phyloP scores from a whole-genome alignment of 805 yeast species.

The Scheffersomyces coipomensis region DNA sequence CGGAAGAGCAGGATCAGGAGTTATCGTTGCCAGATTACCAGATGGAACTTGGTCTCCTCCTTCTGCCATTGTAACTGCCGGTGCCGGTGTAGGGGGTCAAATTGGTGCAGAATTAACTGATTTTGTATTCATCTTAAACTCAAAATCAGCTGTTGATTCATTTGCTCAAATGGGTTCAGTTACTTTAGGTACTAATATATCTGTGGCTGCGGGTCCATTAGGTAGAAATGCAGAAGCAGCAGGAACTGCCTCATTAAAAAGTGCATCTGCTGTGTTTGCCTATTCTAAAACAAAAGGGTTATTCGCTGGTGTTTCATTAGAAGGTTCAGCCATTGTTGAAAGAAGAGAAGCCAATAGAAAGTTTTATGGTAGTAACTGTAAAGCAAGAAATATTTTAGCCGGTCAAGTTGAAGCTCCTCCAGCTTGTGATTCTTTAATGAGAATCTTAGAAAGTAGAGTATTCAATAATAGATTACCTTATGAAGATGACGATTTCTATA shows the following conservation, averaged over 20 bases:
- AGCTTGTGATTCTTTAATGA: conserved; percentile 80
- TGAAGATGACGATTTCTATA: conserved; percentile 50
- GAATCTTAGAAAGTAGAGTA: conserved; percentile 82
- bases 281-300: conserved; percentile 96
- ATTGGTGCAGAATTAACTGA: conserved; percentile 96
- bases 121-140: conserved; percentile 88
- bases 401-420: conserved; percentile 95
- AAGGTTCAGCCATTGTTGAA: conserved; percentile 95
- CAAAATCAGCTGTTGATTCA: conserved; percentile 84
- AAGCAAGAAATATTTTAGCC: conserved; percentile 78
- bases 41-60: conserved; percentile 99
- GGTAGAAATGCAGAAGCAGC: conserved; percentile 98
- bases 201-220: conserved; percentile 95
- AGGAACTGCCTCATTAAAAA: conserved; percentile 84
- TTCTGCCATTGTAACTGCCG: conserved; percentile 91
- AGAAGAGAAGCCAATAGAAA: conserved; percentile 96
- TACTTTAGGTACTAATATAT: conserved; percentile 91
- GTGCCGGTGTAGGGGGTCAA: conserved; percentile 99
- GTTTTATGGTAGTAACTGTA: conserved; percentile 85
- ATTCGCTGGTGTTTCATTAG: conserved; percentile 95
- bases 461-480: conserved; percentile 58
- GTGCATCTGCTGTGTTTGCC: conserved; percentile 87
- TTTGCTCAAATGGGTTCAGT: conserved; percentile 93
- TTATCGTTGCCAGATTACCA: conserved; percentile 87
- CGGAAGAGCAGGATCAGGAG: conserved; percentile 97